Evolutionary conservation across 106 monocot genomes (phyloP).

Genomic region (Dioscorea dumetorum): DNA sequence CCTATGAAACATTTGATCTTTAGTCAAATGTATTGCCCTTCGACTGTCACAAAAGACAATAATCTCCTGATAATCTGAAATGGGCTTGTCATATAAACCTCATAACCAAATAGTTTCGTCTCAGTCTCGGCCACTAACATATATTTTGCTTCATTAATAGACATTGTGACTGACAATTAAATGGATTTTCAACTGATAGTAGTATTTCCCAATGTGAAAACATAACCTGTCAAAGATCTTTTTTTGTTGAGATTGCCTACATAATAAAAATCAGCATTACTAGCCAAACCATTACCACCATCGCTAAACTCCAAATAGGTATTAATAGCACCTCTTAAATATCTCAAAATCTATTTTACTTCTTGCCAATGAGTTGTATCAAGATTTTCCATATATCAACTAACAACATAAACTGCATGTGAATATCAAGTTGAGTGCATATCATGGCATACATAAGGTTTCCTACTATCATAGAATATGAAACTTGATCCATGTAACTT

Average conservation of each 20-base stretch:
- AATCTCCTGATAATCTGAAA: no score
- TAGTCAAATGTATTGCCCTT: not conserved
- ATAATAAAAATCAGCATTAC: constrained; percentile 8
- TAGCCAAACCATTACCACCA: no score
- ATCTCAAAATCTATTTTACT: constrained; percentile 1
- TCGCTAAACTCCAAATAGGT: not conserved
- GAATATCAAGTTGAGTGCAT: constrained; percentile 3
- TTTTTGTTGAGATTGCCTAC: constrained; percentile 1
- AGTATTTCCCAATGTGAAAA: constrained; percentile 4
- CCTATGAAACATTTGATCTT: constrained; percentile 13
- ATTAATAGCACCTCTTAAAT: not conserved
- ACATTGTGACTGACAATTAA: not conserved
- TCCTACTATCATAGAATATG: not conserved
- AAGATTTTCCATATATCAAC: constrained; percentile 3
- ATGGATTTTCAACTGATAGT: constrained; percentile 10
- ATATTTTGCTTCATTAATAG: constrained; percentile 1
- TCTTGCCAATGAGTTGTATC: not conserved
- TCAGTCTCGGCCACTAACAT: constrained; percentile 6
- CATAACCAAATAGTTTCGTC: constrained; percentile 13
- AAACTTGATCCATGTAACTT: not conserved
- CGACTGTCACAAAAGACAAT: constrained; percentile 10
- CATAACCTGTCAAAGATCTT: constrained; percentile 4
- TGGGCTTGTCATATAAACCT: not conserved
- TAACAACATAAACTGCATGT: constrained; percentile 4
- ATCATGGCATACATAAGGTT: constrained; percentile 1